Evolutionary conservation across 768 basidiomycete genomes (phyloP).

Genomic region (Tylopilus intermedius): DNA sequence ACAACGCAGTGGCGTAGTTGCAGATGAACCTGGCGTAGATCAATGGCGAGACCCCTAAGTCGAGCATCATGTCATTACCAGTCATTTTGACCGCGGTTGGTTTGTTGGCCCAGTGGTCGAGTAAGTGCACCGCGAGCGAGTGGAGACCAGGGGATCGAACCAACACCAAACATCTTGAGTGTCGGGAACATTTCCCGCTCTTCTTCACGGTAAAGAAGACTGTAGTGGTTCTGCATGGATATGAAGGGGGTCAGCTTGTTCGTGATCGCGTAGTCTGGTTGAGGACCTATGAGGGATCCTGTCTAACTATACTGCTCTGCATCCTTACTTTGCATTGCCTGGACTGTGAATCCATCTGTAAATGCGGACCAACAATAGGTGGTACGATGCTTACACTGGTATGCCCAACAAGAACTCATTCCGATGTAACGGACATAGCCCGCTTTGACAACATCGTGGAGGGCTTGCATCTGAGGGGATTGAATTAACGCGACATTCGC

Average conservation of each 20-base stretch:
- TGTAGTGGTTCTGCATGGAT: conserved; percentile 63
- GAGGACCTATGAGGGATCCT: neutral
- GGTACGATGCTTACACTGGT: conserved; percentile 29
- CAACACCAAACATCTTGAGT: conserved; percentile 41
- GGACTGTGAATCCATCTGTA: conserved; percentile 23
- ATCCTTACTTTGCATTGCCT: conserved; percentile 37
- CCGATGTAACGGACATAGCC: conserved; percentile 47
- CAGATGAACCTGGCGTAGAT: conserved; percentile 21
- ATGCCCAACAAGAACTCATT: conserved; percentile 40
- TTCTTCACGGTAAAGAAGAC: conserved; percentile 55
- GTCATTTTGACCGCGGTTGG: conserved; percentile 20
- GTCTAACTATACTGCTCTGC: neutral
- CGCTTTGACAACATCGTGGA: conserved; percentile 47
- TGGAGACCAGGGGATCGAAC: conserved; percentile 44
- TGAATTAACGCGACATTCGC: neutral
- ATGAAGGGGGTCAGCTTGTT: conserved; percentile 51
- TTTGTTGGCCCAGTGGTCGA: conserved; percentile 31
- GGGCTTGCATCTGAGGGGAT: conserved; percentile 38
- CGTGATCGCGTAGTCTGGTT: conserved; percentile 36
- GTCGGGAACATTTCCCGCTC: conserved; percentile 57
- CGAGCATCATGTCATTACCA: conserved; percentile 11
- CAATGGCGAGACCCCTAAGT: neutral
- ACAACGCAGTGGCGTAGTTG: conserved; percentile 21
- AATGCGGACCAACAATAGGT: neutral
- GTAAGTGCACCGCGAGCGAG: conserved; percentile 35